phyloP scores from a whole-genome alignment of 768 basidiomycete genomes.

The Mycena olivaceomarginata region DNA sequence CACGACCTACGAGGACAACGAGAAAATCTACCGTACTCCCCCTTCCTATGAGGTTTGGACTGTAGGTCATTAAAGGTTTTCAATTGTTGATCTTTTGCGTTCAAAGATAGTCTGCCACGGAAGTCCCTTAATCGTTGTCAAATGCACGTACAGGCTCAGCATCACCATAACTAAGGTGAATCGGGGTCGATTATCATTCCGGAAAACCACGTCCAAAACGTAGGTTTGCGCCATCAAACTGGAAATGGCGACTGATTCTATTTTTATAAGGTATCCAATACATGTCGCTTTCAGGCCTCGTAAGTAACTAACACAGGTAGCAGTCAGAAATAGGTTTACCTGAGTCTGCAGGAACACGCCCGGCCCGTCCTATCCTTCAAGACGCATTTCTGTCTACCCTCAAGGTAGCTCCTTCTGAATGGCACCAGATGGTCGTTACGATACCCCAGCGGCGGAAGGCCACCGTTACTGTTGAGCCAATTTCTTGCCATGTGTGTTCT shows the following conservation, averaged over 20 bases:
- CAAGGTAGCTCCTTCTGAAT: slow-evolving; percentile 75
- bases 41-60: slow-evolving; percentile 58
- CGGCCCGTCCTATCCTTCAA: slow-evolving; percentile 37
- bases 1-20: slow-evolving; percentile 53
- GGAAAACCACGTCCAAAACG: slow-evolving; percentile 54
- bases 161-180: slow-evolving; percentile 52
- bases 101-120: slow-evolving; percentile 35
- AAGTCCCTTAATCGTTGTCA: slow-evolving; percentile 51
- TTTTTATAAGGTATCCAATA: slow-evolving; percentile 22
- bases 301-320: slow-evolving; percentile 16
- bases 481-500: slow-evolving; percentile 71
- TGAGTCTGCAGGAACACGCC: slow-evolving; percentile 39
- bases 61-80: neutral
- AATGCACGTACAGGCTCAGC: slow-evolving; percentile 57
- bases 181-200: slow-evolving; percentile 25
- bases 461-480: slow-evolving; percentile 56
- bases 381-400: slow-evolving; percentile 49
- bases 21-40: slow-evolving; percentile 55
- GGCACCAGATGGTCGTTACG: slow-evolving; percentile 68
- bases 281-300: slow-evolving; percentile 38
- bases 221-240: slow-evolving; percentile 38
- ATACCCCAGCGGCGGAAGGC: slow-evolving; percentile 58
- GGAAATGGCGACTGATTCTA: slow-evolving; percentile 13
- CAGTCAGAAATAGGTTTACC: neutral
- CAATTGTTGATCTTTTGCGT: neutral